A percentile compares a stretch with the other conserved stretches of the same genome.
Evolutionary conservation across 2,329 filamentous ascomycete species (phyloP).

Genomic region (Aspergillus ochraceus): DNA sequence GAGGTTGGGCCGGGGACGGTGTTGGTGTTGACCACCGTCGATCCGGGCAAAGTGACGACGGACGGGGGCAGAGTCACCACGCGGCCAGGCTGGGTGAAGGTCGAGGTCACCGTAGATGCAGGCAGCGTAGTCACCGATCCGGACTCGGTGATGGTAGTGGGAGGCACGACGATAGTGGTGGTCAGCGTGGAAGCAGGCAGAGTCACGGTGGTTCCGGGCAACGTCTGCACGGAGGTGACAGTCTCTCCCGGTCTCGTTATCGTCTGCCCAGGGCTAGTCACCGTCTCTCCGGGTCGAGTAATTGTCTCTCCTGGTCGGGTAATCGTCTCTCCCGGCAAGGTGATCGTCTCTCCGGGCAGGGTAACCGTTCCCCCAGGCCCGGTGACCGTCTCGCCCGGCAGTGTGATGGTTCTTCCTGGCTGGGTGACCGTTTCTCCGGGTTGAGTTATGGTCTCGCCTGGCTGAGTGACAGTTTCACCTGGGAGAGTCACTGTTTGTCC

Average conservation of each 20-base stretch:
- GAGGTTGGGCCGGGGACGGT: no score
- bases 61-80: conserved; percentile 1
- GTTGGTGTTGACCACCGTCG: conserved; percentile 5
- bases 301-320: not conserved
- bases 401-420: no score
- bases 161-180: conserved; percentile 9
- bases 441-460: not conserved
- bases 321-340: not conserved
- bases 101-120: conserved; percentile 6
- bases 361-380: not conserved
- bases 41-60: conserved; percentile 17
- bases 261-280: not conserved
- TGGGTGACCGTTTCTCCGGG: not conserved
- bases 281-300: not conserved
- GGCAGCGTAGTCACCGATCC: conserved; percentile 3
- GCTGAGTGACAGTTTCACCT: not conserved
- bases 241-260: not conserved
- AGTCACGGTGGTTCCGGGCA: not conserved
- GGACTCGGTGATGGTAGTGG: conserved; percentile 6
- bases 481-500: not conserved
- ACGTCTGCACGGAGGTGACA: not conserved
- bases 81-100: not conserved
- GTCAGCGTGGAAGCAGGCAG: conserved; percentile 4
- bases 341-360: not conserved
- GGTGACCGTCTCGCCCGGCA: no score